Conservation (phyloP, 1,284 basidiomycete species). For the Ceratobasidium sp. region DNA sequence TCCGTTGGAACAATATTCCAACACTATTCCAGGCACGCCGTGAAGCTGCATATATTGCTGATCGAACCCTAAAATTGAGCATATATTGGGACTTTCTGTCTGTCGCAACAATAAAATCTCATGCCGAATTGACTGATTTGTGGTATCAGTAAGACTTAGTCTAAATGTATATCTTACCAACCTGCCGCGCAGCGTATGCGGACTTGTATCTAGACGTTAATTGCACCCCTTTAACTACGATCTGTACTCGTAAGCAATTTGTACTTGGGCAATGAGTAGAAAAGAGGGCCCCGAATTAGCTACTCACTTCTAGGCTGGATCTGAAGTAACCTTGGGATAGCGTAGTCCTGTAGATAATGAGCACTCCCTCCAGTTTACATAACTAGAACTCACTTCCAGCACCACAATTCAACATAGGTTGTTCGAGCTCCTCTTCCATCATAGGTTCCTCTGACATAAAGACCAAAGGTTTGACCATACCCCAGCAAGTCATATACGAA, state of each 20-base stretch:
- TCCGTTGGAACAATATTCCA: slow-evolving; percentile 2
- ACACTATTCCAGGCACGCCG: background rate
- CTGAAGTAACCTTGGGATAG: slow-evolving; percentile 5
- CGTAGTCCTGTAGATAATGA: background rate
- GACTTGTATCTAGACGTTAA: too few species aligned
- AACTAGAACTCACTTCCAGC: slow-evolving; percentile 3
- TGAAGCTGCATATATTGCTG: background rate
- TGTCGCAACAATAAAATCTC: background rate
- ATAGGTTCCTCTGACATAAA: background rate
- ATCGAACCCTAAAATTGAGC: background rate
- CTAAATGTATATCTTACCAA: background rate
- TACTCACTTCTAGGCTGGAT: background rate
- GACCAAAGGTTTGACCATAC: too few species aligned
- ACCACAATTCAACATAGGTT: background rate
- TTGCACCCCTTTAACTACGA: background rate
- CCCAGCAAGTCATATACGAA: background rate
- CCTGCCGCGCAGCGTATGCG: background rate
- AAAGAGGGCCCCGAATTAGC: too few species aligned
- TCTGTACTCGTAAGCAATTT: background rate
- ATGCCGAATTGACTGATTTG: background rate
- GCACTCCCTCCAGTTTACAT: background rate
- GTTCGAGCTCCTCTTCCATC: background rate
- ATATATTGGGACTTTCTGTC: background rate
- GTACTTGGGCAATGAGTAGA: background rate
- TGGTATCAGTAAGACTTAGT: background rate